Evolutionary conservation across 306 rosid genomes (phyloP).

Genomic region (Quercus ilex): DNA sequence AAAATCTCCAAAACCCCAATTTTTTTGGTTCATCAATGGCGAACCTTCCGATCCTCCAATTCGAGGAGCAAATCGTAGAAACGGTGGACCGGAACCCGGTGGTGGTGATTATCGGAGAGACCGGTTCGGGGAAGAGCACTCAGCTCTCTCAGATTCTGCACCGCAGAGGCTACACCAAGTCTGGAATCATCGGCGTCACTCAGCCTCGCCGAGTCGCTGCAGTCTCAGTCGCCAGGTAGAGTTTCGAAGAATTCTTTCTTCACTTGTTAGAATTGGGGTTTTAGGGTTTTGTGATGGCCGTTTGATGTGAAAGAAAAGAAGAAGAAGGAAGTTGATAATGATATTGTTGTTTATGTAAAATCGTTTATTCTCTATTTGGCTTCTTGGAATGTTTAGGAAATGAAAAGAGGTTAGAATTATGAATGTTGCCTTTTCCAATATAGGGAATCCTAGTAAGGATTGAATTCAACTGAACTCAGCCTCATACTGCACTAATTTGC

Average conservation of each 20-base stretch:
- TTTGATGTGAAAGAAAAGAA: too few relatives aligned
- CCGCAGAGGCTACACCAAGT: conserved; percentile 63
- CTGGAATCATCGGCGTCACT: conserved; percentile 73
- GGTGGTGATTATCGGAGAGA: conserved; percentile 80
- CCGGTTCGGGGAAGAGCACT: conserved; percentile 98
- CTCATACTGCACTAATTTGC: background rate
- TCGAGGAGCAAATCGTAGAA: conserved; percentile 72
- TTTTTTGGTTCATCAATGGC: conserved; percentile 40
- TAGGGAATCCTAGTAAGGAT: background rate
- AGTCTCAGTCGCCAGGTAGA: conserved; percentile 79
- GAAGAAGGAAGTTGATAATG: background rate
- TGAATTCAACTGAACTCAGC: background rate
- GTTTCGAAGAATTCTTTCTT: background rate
- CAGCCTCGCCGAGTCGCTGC: conserved; percentile 99
- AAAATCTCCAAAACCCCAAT: background rate
- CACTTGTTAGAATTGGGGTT: background rate
- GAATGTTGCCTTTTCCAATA: background rate
- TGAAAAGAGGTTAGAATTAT: background rate
- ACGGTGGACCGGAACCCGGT: conserved; percentile 64
- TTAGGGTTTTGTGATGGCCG: background rate
- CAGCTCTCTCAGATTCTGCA: conserved; percentile 91
- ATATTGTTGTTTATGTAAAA: background rate
- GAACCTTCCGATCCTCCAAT: conserved; percentile 74
- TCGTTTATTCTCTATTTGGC: background rate
- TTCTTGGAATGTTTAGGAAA: background rate